phyloP scores from a whole-genome alignment of 2,329 filamentous ascomycete genomes.

The Cordyceps farinosa region DNA sequence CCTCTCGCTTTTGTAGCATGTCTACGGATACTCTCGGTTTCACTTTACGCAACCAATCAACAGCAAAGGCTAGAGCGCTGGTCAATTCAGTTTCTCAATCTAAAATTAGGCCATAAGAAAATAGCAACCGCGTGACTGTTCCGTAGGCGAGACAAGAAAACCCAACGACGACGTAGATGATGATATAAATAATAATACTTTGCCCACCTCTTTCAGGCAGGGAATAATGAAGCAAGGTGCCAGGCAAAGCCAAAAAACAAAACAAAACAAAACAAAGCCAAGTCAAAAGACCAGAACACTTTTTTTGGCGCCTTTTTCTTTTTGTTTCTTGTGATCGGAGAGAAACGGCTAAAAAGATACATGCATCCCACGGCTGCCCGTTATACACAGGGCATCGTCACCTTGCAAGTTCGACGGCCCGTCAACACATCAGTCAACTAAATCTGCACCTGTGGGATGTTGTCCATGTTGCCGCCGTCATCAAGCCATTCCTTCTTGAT shows the following conservation, averaged over 20 bases:
- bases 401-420: background rate
- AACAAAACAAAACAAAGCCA: background rate
- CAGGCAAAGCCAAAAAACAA: constrained; percentile 1
- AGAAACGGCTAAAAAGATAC: background rate
- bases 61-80: background rate
- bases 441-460: constrained; percentile 54
- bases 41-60: background rate
- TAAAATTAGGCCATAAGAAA: background rate
- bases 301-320: background rate
- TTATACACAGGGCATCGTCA: background rate
- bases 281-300: background rate
- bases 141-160: background rate
- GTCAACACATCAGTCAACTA: constrained; percentile 21
- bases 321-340: background rate
- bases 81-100: constrained; percentile 5
- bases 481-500: constrained; percentile 73
- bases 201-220: background rate
- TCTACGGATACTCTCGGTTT: background rate
- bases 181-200: constrained; percentile 5
- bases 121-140: background rate
- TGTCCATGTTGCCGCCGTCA: constrained; percentile 67
- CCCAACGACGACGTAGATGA: background rate
- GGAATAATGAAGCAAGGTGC: background rate
- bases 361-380: background rate
- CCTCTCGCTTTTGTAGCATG: background rate